Conservation (phyloP, 2,329 filamentous ascomycete genomes). For the Trichoderma simmonsii region DNA sequence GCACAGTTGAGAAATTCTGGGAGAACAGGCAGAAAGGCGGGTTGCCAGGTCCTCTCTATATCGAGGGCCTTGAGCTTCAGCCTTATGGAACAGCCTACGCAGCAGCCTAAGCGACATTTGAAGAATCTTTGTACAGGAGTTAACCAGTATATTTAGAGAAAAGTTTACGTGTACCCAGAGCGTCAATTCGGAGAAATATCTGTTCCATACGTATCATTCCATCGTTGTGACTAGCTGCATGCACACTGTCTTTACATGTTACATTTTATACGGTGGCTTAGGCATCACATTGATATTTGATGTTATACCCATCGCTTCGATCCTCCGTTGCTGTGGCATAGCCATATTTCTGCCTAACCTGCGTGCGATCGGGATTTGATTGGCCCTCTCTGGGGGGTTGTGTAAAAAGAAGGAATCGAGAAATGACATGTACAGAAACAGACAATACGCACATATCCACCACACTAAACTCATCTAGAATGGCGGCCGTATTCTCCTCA, state of each 20-base stretch:
- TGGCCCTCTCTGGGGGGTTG: too few species aligned
- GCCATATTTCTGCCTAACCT: background rate
- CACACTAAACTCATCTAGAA: too few species aligned
- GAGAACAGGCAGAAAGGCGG: slow-evolving; percentile 28
- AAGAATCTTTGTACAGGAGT: background rate
- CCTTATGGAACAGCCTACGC: slow-evolving; percentile 32
- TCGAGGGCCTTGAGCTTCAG: slow-evolving; percentile 31
- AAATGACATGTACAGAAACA: too few species aligned
- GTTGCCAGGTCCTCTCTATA: slow-evolving; percentile 27
- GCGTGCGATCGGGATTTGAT: background rate
- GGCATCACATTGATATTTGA: background rate
- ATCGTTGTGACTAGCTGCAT: background rate
- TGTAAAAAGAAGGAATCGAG: too few species aligned
- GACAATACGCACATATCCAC: too few species aligned
- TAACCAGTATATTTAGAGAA: background rate
- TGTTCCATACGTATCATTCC: background rate
- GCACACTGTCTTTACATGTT: background rate
- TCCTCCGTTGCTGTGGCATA: background rate
- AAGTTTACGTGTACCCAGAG: background rate
- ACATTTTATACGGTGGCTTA: background rate
- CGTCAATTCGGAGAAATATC: background rate
- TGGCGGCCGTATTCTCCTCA: too few species aligned
- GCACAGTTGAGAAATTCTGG: slow-evolving; percentile 31
- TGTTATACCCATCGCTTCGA: background rate
- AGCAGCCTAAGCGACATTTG: background rate